A percentile compares a stretch with the other conserved stretches of the same genome.
phyloP scores from a whole-genome alignment of 176 grass and related monocot species.

The Raddia guianensis region DNA sequence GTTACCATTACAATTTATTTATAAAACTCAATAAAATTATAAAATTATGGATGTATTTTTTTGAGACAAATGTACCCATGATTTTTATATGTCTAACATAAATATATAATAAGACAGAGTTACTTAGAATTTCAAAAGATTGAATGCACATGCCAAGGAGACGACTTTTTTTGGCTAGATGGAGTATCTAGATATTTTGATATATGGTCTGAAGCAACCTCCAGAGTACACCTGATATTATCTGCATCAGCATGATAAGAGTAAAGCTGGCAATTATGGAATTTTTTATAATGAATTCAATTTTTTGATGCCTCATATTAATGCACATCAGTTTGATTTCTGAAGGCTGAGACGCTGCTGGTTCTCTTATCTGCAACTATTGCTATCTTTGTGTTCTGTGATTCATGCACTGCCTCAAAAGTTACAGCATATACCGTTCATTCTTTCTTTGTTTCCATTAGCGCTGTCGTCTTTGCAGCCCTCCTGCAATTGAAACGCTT shows the following conservation, averaged over 20 bases:
- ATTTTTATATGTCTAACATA: no score
- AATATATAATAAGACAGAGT: no score
- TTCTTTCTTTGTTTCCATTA: not conserved
- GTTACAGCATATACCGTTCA: not conserved
- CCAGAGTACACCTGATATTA: not conserved
- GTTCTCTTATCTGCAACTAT: not conserved
- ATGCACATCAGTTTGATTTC: not conserved
- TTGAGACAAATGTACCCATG: no score
- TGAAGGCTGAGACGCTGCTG: not conserved
- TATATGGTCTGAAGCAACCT: not conserved
- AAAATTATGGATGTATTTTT: no score
- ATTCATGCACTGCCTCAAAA: constrained; percentile 6
- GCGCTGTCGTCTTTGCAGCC: constrained; percentile 49
- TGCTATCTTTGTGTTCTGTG: not conserved
- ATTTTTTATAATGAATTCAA: not conserved
- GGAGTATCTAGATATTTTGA: not conserved
- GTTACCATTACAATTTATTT: no score
- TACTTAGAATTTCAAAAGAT: no score
- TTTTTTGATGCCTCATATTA: not conserved
- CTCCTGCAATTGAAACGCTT: constrained; percentile 83
- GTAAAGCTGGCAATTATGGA: not conserved
- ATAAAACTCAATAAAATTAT: no score
- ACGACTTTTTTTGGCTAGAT: no score
- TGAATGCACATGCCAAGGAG: no score
- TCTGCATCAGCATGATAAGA: not conserved